phyloP scores from a whole-genome alignment of 805 yeast genomes.

The Pichia nanzhaoensis region DNA sequence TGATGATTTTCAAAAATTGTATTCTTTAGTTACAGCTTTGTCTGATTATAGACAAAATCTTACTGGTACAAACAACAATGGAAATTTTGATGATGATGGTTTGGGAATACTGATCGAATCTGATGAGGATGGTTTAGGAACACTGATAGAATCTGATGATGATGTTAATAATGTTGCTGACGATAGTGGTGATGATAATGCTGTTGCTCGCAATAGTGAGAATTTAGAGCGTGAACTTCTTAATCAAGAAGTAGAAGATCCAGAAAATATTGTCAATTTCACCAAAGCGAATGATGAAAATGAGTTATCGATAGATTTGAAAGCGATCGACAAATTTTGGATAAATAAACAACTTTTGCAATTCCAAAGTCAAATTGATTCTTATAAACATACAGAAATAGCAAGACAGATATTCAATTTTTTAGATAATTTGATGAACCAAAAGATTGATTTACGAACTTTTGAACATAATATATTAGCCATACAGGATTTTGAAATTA shows the following conservation, averaged over 20 bases:
- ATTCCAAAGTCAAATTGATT: slow-evolving; percentile 31
- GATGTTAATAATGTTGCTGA: slow-evolving; percentile 25
- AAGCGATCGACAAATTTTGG: slow-evolving; percentile 37
- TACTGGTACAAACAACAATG: slow-evolving; percentile 11
- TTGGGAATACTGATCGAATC: slow-evolving; percentile 32
- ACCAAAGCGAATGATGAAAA: slow-evolving; percentile 12
- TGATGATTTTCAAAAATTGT: slow-evolving; percentile 40
- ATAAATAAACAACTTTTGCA: slow-evolving; percentile 44
- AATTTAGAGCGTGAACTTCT: slow-evolving; percentile 26
- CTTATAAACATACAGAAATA: slow-evolving; percentile 29
- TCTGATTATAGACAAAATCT: slow-evolving; percentile 38
- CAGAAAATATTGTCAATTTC: slow-evolving; percentile 17
- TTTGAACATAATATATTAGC: slow-evolving; percentile 51
- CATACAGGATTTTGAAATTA: slow-evolving; percentile 44
- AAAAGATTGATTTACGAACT: slow-evolving; percentile 32
- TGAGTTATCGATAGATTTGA: slow-evolving; percentile 7
- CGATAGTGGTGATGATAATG: slow-evolving; percentile 27
- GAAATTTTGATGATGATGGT: slow-evolving; percentile 29
- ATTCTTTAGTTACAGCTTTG: slow-evolving; percentile 38
- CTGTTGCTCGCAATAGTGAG: slow-evolving; percentile 23
- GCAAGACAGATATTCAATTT: slow-evolving; percentile 35
- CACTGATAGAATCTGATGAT: no score
- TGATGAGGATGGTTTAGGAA: slow-evolving; percentile 32
- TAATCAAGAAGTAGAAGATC: slow-evolving; percentile 21
- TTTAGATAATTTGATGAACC: slow-evolving; percentile 29